Conservation (phyloP, 2,329 filamentous ascomycete species). For the Hypoxylon sp. region DNA sequence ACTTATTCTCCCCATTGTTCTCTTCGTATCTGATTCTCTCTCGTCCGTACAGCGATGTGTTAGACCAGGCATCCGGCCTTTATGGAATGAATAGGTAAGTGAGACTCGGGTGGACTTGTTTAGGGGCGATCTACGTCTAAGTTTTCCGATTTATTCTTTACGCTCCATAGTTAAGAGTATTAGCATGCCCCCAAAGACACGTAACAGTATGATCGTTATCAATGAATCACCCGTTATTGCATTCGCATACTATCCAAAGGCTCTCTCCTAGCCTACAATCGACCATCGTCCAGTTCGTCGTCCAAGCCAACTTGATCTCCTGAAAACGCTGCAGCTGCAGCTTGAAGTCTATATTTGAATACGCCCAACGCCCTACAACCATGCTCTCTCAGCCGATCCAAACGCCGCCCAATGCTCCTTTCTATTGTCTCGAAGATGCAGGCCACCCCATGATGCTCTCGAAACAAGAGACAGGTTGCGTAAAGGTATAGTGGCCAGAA, state of each 20-base stretch:
- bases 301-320: neutral
- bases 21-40: neutral
- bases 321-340: neutral
- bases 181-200: neutral
- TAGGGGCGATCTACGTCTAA: no score
- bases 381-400: conserved; percentile 11
- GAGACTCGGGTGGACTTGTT: neutral
- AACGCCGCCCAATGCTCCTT: conserved; percentile 25
- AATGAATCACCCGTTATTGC: neutral
- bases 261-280: neutral
- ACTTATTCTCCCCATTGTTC: neutral
- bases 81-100: neutral
- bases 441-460: neutral
- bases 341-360: neutral
- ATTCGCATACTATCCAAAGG: conserved; percentile 8
- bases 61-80: neutral
- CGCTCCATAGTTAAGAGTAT: no score
- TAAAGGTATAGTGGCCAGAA: conserved; percentile 25
- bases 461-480: conserved; percentile 7
- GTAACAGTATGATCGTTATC: neutral
- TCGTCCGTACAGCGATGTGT: neutral
- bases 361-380: neutral
- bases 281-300: neutral
- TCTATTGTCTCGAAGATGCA: neutral
- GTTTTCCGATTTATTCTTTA: no score